Evolutionary conservation across 2,329 filamentous ascomycete species (phyloP).

Genomic region (Pyrenophora tritici-repentis): DNA sequence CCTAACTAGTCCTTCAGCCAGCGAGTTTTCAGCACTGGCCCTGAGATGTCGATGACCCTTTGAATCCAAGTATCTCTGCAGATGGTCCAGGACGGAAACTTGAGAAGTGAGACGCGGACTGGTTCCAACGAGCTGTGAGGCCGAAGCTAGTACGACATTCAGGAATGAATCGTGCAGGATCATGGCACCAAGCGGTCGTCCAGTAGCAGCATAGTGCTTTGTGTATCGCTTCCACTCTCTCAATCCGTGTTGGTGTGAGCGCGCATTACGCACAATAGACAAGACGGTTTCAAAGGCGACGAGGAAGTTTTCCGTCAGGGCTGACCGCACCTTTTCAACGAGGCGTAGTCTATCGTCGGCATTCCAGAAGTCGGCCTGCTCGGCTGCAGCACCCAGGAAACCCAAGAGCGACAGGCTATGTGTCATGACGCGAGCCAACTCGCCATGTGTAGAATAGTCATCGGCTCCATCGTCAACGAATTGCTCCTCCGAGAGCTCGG

Average conservation of each 20-base stretch:
- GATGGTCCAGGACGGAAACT: constrained; percentile 72
- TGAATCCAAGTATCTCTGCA: constrained; percentile 46
- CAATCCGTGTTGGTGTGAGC: constrained; percentile 65
- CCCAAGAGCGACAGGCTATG: constrained; percentile 86
- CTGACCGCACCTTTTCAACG: constrained; percentile 70
- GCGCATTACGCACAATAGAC: constrained; percentile 84
- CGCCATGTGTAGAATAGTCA: constrained; percentile 55
- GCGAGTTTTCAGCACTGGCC: constrained; percentile 35
- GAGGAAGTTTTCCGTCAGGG: constrained; percentile 84
- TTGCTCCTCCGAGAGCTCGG: constrained; percentile 59
- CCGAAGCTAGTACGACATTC: constrained; percentile 77
- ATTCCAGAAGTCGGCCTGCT: constrained; percentile 80
- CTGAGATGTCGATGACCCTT: constrained; percentile 21
- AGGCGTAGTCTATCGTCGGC: constrained; percentile 73
- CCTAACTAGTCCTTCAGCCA: constrained; percentile 65
- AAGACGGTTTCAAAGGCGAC: constrained; percentile 86
- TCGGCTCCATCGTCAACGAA: constrained; percentile 62
- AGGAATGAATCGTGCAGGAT: constrained; percentile 88
- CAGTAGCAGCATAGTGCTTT: constrained; percentile 78
- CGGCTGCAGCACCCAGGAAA: constrained; percentile 81
- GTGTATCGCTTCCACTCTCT: constrained; percentile 88
- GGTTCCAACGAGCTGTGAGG: constrained; percentile 72
- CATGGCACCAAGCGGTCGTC: constrained; percentile 87
- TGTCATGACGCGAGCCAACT: constrained; percentile 67
- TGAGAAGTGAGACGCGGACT: constrained; percentile 60